Base-by-base conservation (phyloP, 2,329 filamentous ascomycete species). In the Fusarium sp. region DNA sequence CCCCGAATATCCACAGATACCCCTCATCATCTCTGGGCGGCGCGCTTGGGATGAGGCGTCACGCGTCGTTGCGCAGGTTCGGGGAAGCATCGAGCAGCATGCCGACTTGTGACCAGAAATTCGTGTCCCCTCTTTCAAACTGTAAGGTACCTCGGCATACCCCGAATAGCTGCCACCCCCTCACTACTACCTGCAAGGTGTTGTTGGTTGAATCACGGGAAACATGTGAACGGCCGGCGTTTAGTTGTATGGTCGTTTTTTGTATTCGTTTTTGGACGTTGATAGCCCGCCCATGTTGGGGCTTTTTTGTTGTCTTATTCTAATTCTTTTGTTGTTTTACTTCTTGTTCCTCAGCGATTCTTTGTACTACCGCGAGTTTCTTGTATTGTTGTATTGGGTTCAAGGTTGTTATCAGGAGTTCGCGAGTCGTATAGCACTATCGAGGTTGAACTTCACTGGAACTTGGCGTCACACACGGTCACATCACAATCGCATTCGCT, bases 1-100 rank as follows among this genome's bases (percentile, higher is more conserved):
- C 28, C 83, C 87, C 59, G 87, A 90, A 68, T 90, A 91, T 75
- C 86, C 88, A 9, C 82, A 88, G 57, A 85, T 91, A 57, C 90
- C 90, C 1, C 76, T 90, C 27, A 82, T 89, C 60, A 80, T 83
- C 16, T 80, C 86, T 16, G 74, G 67, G 2, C 73, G 72, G 5
- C 73, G 65, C 13, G 58, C 79, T 4, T 78, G 83, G 81, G 44
- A 80, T 71, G 75, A 85, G 76, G 77, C 59, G 40, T 73, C 66
- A 61, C 75, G 60, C 46, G 62, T 77, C 50, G 59, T 77, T 39
- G 62, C 73, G 15, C 78, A 78, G 47, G 61, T 79, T 31, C 74
- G 77, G 59, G 72, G 72, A n/a, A 73, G 65, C 40, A 66, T 79
- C 18, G 78, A 69, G 52, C 70, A 80, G 60, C 76, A 78, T 54